Conservation (phyloP, 192 early-diverging fungal species). For the Pilaira anomala region DNA sequence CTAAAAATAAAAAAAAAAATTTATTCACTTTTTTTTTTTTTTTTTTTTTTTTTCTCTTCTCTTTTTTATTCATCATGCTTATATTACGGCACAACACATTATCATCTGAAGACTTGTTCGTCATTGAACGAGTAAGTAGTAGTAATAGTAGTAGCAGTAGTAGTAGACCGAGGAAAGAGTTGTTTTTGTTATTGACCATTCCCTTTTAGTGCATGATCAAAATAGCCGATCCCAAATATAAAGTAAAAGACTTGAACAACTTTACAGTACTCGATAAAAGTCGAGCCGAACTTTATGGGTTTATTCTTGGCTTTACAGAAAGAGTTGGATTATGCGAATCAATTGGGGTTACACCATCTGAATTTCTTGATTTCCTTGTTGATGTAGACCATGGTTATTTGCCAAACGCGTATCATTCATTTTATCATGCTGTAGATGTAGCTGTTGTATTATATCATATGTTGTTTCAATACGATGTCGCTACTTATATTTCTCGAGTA, state of each 20-base stretch:
- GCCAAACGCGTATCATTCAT: slow-evolving; percentile 90
- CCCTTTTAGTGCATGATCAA: slow-evolving; percentile 47
- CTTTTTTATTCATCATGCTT: slow-evolving; percentile 36
- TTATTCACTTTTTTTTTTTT: not conserved
- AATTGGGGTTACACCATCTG: slow-evolving; percentile 54
- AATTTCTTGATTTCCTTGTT: slow-evolving; percentile 80
- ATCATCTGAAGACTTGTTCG: slow-evolving; percentile 54
- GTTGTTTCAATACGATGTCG: slow-evolving; percentile 64
- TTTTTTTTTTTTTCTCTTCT: not conserved
- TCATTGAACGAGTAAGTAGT: slow-evolving; percentile 49
- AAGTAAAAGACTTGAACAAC: slow-evolving; percentile 34
- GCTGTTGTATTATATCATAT: slow-evolving; percentile 79
- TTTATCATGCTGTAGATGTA: slow-evolving; percentile 90
- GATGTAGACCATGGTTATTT: slow-evolving; percentile 81
- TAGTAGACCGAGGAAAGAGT: too few species aligned
- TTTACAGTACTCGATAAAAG: slow-evolving; percentile 67
- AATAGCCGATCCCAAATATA: slow-evolving; percentile 41
- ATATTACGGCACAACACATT: slow-evolving; percentile 48
- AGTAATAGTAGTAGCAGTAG: not conserved
- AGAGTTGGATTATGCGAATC: slow-evolving; percentile 59
- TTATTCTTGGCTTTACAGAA: slow-evolving; percentile 76
- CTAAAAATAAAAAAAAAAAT: slow-evolving; percentile 9
- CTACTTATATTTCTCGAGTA: slow-evolving; percentile 60
- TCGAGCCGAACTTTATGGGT: slow-evolving; percentile 77
- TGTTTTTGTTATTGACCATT: not conserved